These are phyloP conservation scores for Rhytidiadelphus loreus DNA, from an alignment of 225 moss, liverwort and hornwort species.

Conservation along the genomic window DNA sequence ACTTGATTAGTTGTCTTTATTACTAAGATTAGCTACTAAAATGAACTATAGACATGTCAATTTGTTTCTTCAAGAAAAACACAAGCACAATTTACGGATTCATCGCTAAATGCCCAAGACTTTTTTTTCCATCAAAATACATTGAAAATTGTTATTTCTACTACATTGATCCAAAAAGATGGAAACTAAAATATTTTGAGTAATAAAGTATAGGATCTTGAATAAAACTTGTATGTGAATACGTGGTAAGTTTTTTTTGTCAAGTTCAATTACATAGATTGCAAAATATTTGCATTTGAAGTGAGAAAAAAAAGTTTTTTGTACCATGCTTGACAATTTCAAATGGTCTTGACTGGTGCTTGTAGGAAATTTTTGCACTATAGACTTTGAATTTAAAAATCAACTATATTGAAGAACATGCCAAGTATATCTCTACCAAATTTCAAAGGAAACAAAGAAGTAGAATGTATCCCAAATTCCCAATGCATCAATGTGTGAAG, in stretches of 20 bases:
- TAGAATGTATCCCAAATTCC: neutral
- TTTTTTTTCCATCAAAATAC: neutral
- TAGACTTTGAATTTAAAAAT: neutral
- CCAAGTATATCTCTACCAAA: neutral
- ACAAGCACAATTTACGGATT: neutral
- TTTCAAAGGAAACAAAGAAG: neutral
- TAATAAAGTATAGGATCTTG: neutral
- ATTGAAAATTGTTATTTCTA: neutral
- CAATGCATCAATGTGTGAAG: neutral
- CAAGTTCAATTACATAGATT: accelerated
- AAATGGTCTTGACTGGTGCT: accelerated
- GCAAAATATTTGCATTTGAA: neutral
- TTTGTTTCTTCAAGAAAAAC: neutral
- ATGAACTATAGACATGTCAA: neutral
- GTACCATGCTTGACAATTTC: accelerated
- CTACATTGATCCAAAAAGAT: too few species aligned
- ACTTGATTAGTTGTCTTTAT: neutral
- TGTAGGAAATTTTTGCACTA: neutral
- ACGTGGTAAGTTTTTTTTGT: accelerated
- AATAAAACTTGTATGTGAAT: accelerated
- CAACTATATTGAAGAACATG: neutral
- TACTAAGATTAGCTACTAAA: neutral
- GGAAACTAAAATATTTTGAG: neutral
- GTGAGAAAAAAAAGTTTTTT: too few species aligned
- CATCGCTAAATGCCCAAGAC: accelerated